Percentiles rank a stretch among this genome's conserved stretches.
These are phyloP conservation scores for Rhytidiadelphus loreus DNA, from an alignment of 225 moss, liverwort and hornwort genomes.

Conservation along the genomic window DNA sequence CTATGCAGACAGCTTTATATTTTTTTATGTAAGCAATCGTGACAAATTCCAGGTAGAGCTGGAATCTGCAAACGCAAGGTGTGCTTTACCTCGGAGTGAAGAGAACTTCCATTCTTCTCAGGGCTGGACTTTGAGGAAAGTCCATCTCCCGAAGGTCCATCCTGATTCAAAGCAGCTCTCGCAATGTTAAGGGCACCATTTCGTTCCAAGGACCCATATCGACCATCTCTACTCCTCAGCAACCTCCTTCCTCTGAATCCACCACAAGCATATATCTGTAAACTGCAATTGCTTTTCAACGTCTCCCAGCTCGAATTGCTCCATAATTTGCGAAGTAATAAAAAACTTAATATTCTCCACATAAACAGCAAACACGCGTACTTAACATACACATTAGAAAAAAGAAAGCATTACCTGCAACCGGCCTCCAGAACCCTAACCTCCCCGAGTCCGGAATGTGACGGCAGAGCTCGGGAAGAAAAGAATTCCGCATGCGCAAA, in stretches of 20 bases:
- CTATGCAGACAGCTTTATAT: neutral
- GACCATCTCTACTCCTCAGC: neutral
- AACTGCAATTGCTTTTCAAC: neutral
- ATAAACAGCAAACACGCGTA: neutral
- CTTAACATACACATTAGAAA: neutral
- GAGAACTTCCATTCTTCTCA: slow-evolving; percentile 41
- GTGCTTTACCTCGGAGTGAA: slow-evolving; percentile 34
- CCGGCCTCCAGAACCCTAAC: neutral
- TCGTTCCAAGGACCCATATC: neutral
- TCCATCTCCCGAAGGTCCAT: slow-evolving; percentile 27
- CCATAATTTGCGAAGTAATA: neutral
- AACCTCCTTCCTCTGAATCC: slow-evolving; percentile 9
- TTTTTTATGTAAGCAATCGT: neutral
- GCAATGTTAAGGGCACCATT: neutral
- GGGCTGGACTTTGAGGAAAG: slow-evolving; percentile 14
- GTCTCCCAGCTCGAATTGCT: neutral
- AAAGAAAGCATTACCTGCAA: slow-evolving; percentile 9
- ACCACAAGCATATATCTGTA: neutral
- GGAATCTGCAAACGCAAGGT: neutral
- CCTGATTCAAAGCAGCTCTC: slow-evolving; percentile 35
- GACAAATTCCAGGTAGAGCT: neutral
- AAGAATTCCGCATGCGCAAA: neutral
- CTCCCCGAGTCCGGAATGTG: neutral
- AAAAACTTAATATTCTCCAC: neutral
- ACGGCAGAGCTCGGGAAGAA: neutral